Evolutionary conservation across 306 rosid genomes (phyloP).

Genomic region (Inga laurina): DNA sequence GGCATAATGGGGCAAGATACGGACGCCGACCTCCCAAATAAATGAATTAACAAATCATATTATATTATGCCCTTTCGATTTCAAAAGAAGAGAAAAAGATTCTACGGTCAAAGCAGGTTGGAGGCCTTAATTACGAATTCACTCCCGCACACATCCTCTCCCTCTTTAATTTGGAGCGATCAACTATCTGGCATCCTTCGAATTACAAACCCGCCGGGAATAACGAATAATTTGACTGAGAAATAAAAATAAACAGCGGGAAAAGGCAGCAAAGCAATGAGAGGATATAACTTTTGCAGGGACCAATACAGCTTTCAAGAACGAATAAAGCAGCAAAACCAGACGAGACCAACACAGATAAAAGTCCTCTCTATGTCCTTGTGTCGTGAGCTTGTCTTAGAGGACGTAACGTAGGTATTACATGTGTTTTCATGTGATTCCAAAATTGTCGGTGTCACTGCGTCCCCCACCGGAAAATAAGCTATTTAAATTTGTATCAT

Average conservation of each 20-base stretch:
- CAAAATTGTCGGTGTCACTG: conserved; percentile 15
- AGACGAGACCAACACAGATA: conserved; percentile 31
- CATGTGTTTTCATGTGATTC: conserved; percentile 26
- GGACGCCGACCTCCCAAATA: background rate
- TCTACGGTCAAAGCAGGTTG: conserved; percentile 31
- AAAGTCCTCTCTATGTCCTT: conserved; percentile 10
- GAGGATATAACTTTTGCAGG: conserved; percentile 51
- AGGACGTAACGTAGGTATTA: conserved; percentile 19
- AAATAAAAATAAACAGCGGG: background rate
- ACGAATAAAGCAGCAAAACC: conserved; percentile 59
- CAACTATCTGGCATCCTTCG: background rate
- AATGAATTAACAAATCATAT: background rate
- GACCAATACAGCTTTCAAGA: conserved; percentile 39
- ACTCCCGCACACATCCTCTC: background rate
- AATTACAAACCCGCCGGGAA: conserved; percentile 31
- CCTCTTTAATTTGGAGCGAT: background rate
- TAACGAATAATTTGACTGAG: conserved; percentile 17
- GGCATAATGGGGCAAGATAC: conserved; percentile 16
- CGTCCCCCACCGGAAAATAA: background rate
- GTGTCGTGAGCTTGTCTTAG: conserved; percentile 34
- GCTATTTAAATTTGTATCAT: background rate
- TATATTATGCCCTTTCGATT: background rate
- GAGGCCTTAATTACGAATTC: background rate
- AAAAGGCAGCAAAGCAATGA: conserved; percentile 31
- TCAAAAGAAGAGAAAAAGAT: background rate